Percentiles rank a stretch among this genome's conserved stretches.
Evolutionary conservation across 148 eudicot genomes (phyloP).

Genomic region (Pouteria glomerata): DNA sequence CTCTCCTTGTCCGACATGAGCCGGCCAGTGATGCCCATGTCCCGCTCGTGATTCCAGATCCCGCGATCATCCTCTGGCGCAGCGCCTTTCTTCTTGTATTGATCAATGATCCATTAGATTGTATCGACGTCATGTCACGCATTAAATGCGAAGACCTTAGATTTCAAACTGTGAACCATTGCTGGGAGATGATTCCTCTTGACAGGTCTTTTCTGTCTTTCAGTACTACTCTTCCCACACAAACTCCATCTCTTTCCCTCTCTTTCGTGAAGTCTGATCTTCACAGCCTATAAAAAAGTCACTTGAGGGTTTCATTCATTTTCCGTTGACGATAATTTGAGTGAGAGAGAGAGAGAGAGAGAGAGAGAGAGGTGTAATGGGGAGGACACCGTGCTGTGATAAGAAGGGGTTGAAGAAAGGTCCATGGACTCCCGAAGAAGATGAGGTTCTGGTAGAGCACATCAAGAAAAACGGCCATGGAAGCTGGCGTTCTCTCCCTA

Average conservation of each 20-base stretch:
- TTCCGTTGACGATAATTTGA: background rate
- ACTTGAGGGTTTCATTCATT: background rate
- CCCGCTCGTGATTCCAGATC: too few relatives aligned
- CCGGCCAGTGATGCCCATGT: too few relatives aligned
- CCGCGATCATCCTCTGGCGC: too few relatives aligned
- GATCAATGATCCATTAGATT: too few relatives aligned
- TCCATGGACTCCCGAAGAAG: constrained; percentile 59
- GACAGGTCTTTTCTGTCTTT: constrained; percentile 19
- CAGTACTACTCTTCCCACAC: background rate
- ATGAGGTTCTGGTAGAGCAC: constrained; percentile 37
- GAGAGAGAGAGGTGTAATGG: constrained; percentile 28
- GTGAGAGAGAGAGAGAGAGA: constrained; percentile 10
- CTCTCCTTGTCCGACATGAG: too few relatives aligned
- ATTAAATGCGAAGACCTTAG: constrained; percentile 1
- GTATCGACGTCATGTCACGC: background rate
- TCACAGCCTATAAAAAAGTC: background rate
- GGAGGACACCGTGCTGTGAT: constrained; percentile 49
- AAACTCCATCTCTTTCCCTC: background rate
- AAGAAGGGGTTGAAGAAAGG: constrained; percentile 55
- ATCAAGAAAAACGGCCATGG: constrained; percentile 47
- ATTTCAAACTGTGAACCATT: too few relatives aligned
- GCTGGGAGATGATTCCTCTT: constrained; percentile 15
- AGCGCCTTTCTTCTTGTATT: too few relatives aligned
- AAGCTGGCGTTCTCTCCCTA: constrained; percentile 59
- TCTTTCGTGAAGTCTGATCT: background rate